phyloP scores from a whole-genome alignment of 73 alveolate species.

The Stentor coeruleus region DNA sequence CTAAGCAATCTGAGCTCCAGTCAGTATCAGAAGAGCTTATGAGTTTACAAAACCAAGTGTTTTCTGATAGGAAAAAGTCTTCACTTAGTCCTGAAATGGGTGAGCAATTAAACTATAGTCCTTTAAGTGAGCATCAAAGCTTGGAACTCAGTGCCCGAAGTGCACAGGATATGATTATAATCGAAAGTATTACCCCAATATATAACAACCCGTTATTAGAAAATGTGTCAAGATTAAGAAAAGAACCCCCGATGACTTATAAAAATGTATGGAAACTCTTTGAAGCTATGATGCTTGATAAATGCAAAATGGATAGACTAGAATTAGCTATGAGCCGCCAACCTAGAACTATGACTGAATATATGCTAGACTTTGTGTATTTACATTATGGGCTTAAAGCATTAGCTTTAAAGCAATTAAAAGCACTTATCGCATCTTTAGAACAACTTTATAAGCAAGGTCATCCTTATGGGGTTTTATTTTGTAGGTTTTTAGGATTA shows the following conservation, averaged over 20 bases:
- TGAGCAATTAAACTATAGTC: not conserved
- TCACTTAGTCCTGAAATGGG: not conserved
- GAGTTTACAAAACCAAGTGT: not conserved
- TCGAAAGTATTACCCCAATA: slow-evolving; percentile 17
- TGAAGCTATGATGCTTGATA: slow-evolving; percentile 20
- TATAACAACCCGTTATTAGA: not conserved
- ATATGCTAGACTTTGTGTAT: slow-evolving; percentile 22
- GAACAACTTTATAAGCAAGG: slow-evolving; percentile 20
- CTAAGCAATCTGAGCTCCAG: slow-evolving; percentile 1
- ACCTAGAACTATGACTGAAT: slow-evolving; percentile 28
- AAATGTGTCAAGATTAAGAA: not conserved
- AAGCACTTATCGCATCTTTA: not conserved
- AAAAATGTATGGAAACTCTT: slow-evolving; percentile 25
- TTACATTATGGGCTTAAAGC: slow-evolving; percentile 23
- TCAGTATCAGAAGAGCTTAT: not conserved
- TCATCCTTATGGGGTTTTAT: slow-evolving; percentile 24
- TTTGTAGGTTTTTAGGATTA: slow-evolving; percentile 20
- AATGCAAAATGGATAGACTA: not conserved
- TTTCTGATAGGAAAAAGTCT: not conserved
- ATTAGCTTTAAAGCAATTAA: not conserved
- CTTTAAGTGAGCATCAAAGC: not conserved
- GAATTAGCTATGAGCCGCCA: slow-evolving; percentile 9
- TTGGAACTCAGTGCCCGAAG: slow-evolving; percentile 14
- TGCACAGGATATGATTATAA: slow-evolving; percentile 6
- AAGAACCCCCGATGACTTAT: slow-evolving; percentile 29